These are phyloP conservation scores for Trichosanthes truncata DNA, from an alignment of 306 rosid genomes.

Conservation along the genomic window DNA sequence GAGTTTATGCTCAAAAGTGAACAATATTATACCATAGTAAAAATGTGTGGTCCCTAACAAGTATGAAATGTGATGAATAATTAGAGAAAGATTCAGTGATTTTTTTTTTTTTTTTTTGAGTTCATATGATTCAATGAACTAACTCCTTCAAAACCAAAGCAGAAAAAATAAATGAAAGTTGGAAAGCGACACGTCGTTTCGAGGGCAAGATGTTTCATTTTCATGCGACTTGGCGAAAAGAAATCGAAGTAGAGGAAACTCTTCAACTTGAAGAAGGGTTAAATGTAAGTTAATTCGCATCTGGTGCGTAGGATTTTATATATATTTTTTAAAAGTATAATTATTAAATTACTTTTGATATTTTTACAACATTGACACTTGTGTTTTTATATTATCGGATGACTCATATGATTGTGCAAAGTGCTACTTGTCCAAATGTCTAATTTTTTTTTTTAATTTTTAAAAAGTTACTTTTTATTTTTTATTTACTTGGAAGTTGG, in stretches of 20 bases:
- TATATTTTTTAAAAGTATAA: not conserved
- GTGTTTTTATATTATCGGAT: not conserved
- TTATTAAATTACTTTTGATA: not conserved
- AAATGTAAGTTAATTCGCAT: not conserved
- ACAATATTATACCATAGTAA: too few relatives aligned
- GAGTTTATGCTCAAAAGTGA: too few relatives aligned
- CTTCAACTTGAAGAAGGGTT: not conserved
- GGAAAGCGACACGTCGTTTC: slow-evolving; percentile 1
- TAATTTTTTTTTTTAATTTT: not conserved
- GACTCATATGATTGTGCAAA: not conserved
- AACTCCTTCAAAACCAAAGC: not conserved
- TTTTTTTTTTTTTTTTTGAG: too few relatives aligned
- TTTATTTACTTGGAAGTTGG: not conserved
- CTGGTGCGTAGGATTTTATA: not conserved
- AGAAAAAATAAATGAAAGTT: not conserved
- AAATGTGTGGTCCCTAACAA: too few relatives aligned
- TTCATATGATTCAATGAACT: too few relatives aligned
- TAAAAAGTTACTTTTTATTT: not conserved
- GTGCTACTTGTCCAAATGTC: not conserved
- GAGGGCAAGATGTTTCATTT: not conserved
- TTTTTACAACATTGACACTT: not conserved
- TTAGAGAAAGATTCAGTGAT: too few relatives aligned
- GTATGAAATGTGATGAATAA: too few relatives aligned
- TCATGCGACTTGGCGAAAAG: slow-evolving; percentile 1
- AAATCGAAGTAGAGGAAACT: not conserved